Percentiles rank a stretch among this genome's conserved stretches.
Conservation (phyloP, 257 asterid species). For the Solanum piurae region DNA sequence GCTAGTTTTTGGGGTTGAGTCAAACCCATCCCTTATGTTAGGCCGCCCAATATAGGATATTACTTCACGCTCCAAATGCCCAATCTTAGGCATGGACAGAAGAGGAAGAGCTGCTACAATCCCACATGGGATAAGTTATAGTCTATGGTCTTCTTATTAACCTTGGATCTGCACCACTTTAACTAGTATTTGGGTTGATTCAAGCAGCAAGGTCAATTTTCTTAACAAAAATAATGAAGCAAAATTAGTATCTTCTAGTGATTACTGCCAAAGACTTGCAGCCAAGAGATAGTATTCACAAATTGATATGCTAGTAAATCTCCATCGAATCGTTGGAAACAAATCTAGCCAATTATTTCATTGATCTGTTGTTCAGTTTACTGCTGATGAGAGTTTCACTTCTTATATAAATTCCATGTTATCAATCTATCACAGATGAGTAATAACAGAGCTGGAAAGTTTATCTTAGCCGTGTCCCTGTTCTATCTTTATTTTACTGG, state of each 20-base stretch:
- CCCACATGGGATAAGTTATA: background rate
- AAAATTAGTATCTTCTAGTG: background rate
- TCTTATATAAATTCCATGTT: background rate
- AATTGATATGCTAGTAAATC: background rate
- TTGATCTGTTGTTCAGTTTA: background rate
- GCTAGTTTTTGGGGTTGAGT: background rate
- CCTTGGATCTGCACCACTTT: background rate
- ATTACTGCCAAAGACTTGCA: background rate
- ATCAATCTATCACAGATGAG: background rate
- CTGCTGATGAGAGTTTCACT: background rate
- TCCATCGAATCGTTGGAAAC: background rate
- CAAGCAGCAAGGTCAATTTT: background rate
- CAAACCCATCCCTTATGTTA: background rate
- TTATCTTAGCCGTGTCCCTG: background rate
- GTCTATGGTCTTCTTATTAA: background rate
- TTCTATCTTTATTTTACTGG: background rate
- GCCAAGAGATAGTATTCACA: background rate
- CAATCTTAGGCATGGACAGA: background rate
- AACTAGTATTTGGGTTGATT: background rate
- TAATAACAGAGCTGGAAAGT: background rate
- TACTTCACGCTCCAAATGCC: background rate
- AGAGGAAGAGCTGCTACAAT: background rate
- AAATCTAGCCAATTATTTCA: background rate
- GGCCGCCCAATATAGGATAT: background rate
- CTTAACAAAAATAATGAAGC: background rate